Conservation (phyloP, 331 rosid genomes). For the Malus hybrid region DNA sequence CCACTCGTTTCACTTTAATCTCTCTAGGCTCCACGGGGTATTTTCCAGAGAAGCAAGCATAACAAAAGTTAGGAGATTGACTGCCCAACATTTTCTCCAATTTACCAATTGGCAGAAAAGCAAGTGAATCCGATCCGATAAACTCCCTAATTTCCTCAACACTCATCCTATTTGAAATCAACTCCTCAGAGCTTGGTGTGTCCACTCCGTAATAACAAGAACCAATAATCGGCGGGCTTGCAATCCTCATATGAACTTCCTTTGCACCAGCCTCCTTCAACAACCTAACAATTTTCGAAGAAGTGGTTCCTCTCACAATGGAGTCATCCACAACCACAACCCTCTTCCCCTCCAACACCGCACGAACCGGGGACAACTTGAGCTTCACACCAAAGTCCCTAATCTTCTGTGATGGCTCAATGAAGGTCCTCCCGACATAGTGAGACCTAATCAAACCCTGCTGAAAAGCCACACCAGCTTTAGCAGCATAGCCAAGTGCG, state of each 20-base stretch:
- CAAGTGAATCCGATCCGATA: constrained; percentile 81
- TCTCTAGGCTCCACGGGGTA: constrained; percentile 75
- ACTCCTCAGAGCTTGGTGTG: constrained; percentile 77
- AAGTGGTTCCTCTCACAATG: constrained; percentile 88
- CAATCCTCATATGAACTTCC: constrained; percentile 94
- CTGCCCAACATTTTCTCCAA: constrained; percentile 37
- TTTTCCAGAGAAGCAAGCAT: constrained; percentile 78
- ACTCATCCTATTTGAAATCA: constrained; percentile 78
- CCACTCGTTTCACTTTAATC: constrained; percentile 40
- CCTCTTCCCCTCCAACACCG: constrained; percentile 79
- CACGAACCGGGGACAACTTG: constrained; percentile 58
- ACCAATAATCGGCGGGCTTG: constrained; percentile 75
- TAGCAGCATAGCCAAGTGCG: constrained; percentile 81
- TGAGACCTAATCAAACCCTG: constrained; percentile 88
- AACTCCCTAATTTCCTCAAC: constrained; percentile 62
- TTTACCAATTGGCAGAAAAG: constrained; percentile 63
- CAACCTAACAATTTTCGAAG: constrained; percentile 80
- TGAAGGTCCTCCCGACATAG: constrained; percentile 91
- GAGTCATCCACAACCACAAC: constrained; percentile 97
- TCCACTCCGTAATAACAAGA: constrained; percentile 95
- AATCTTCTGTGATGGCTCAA: constrained; percentile 86
- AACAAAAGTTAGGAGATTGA: constrained; percentile 55
- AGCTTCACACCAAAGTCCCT: constrained; percentile 84
- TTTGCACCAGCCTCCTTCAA: constrained; percentile 85
- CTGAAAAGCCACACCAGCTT: constrained; percentile 84